phyloP scores from a whole-genome alignment of 108 stramenopile species.

The Cyclotella choctawhatcheeana region DNA sequence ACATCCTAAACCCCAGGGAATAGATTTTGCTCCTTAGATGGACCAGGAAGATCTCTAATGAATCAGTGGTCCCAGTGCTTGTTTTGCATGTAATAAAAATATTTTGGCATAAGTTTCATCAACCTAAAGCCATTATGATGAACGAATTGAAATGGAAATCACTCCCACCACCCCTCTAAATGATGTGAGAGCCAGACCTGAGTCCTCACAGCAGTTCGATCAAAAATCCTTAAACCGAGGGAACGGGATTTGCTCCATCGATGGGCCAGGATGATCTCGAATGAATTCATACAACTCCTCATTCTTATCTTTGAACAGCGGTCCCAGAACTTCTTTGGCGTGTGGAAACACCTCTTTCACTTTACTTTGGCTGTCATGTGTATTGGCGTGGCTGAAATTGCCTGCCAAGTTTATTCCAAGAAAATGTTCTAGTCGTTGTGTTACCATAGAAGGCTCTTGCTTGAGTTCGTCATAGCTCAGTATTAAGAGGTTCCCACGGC shows the following conservation, averaged over 20 bases:
- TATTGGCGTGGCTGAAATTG: slow-evolving; percentile 11
- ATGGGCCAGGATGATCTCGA: slow-evolving; percentile 31
- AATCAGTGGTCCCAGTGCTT: no score
- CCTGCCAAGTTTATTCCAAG: slow-evolving; percentile 23
- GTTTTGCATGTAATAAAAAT: no score
- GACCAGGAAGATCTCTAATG: no score
- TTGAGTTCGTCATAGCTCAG: slow-evolving; percentile 45
- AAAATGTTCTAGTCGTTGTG: slow-evolving; percentile 37
- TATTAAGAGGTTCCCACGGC: slow-evolving; percentile 43
- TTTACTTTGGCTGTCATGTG: slow-evolving; percentile 25
- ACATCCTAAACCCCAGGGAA: no score
- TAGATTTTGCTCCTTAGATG: no score
- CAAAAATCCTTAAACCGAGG: no score
- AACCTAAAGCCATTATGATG: no score
- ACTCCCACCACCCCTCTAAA: no score
- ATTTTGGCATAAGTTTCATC: no score
- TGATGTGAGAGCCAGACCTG: no score
- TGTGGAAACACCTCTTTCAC: slow-evolving; percentile 1
- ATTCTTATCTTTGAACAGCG: slow-evolving; percentile 20
- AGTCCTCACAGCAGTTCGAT: no score
- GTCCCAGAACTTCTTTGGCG: slow-evolving; percentile 13
- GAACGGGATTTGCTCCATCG: slow-evolving; percentile 44
- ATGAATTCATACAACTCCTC: slow-evolving; percentile 35
- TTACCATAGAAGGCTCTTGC: slow-evolving; percentile 22
- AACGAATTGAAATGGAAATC: no score